Percentiles rank a stretch among this genome's conserved stretches.
phyloP scores from a whole-genome alignment of 495 filamentous ascomycete species.

The Immersiella caudata region DNA sequence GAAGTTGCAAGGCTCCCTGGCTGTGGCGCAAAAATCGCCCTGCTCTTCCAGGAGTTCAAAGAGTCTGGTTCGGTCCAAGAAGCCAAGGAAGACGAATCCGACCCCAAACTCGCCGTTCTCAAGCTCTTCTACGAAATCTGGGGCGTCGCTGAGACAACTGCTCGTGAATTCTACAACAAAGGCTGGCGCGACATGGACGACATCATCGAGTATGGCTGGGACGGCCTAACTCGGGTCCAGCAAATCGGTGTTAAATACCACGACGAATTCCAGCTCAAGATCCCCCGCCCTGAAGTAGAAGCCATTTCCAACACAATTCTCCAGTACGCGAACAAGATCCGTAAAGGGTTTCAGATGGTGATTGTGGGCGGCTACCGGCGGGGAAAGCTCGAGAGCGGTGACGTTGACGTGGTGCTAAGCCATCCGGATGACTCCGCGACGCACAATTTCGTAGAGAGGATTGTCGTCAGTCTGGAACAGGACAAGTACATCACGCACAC shows the following conservation, averaged over 20 bases:
- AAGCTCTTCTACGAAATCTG: conserved; percentile 78
- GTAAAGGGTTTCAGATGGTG: conserved; percentile 65
- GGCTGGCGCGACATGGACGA: conserved; percentile 77
- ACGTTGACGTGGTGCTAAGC: conserved; percentile 84
- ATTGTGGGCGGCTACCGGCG: conserved; percentile 86
- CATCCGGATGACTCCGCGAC: conserved; percentile 74
- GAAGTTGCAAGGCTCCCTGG: conserved; percentile 78
- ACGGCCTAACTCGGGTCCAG: conserved; percentile 70
- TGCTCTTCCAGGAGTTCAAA: conserved; percentile 77
- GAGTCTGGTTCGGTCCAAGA: conserved; percentile 60
- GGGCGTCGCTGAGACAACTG: conserved; percentile 85
- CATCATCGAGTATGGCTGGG: conserved; percentile 82
- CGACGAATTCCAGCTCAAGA: conserved; percentile 74
- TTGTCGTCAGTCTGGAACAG: conserved; percentile 70
- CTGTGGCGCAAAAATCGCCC: conserved; percentile 78
- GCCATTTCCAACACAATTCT: conserved; percentile 64
- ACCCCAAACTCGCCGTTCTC: conserved; percentile 65
- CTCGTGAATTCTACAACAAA: conserved; percentile 80
- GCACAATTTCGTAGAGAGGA: conserved; percentile 61
- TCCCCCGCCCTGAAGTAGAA: conserved; percentile 76
- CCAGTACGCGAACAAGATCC: conserved; percentile 59
- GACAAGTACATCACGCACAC: conserved; percentile 80
- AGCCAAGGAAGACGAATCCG: conserved; percentile 63
- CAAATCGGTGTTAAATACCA: conserved; percentile 97
- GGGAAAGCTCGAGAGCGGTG: conserved; percentile 72